Conservation (phyloP, 176 grass and related monocot species). For the Calamus simplicifolius region DNA sequence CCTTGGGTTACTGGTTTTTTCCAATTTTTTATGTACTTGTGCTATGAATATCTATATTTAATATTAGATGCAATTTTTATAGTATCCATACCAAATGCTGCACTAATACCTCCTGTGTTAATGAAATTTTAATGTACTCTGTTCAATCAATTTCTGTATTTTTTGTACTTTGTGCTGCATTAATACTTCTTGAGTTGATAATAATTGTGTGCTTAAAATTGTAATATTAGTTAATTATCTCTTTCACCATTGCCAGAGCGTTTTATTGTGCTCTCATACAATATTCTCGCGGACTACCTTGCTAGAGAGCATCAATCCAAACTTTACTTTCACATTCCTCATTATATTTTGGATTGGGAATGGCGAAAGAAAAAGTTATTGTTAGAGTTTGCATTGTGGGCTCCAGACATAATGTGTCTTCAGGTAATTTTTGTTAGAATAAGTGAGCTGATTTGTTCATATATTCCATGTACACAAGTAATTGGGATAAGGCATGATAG, state of each 20-base stretch:
- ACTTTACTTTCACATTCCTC: constrained; percentile 56
- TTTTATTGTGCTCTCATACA: constrained; percentile 88
- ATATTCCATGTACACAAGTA: too few species aligned
- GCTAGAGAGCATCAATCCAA: constrained; percentile 47
- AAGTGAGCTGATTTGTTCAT: neutral
- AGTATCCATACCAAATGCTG: too few species aligned
- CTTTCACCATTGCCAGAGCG: constrained; percentile 44
- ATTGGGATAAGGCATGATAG: too few species aligned
- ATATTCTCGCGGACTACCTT: constrained; percentile 96
- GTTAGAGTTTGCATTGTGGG: constrained; percentile 67
- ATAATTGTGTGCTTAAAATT: neutral
- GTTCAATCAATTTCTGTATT: too few species aligned
- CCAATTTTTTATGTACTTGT: too few species aligned
- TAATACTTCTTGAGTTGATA: too few species aligned
- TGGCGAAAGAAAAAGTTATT: constrained; percentile 67
- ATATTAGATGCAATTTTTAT: too few species aligned
- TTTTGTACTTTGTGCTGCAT: too few species aligned
- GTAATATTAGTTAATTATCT: constrained; percentile 9
- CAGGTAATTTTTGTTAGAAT: constrained; percentile 46
- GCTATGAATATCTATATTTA: too few species aligned
- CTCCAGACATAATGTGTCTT: constrained; percentile 83
- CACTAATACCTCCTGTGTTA: too few species aligned
- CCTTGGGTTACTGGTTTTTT: too few species aligned
- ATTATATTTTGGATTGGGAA: constrained; percentile 55
- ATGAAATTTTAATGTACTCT: too few species aligned